These are phyloP conservation scores for Komagataella phaffii DNA, from an alignment of 805 yeast genomes.

Conservation along the genomic window DNA sequence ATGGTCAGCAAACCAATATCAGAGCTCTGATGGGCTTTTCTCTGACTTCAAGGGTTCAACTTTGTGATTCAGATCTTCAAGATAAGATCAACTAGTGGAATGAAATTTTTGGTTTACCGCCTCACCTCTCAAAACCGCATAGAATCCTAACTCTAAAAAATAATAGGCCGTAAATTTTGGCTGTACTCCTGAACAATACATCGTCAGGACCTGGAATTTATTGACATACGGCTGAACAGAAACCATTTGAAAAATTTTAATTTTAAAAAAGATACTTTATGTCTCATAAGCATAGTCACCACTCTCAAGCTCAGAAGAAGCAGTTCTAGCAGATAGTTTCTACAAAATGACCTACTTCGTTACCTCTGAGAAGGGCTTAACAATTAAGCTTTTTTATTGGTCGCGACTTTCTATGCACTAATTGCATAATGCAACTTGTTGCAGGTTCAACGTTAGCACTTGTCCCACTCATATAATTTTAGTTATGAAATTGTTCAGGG, in stretches of 20 bases:
- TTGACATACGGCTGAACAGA: neutral
- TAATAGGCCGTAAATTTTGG: neutral
- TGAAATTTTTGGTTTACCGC: neutral
- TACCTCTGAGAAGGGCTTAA: neutral
- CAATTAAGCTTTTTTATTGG: neutral
- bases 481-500: neutral
- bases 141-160: too few relatives aligned
- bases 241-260: too few relatives aligned
- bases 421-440: neutral
- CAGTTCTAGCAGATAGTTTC: neutral
- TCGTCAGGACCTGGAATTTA: neutral
- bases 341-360: too few relatives aligned
- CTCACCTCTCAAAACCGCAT: neutral
- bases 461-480: neutral
- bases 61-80: neutral
- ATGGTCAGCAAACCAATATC: neutral
- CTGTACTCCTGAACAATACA: neutral
- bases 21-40: neutral
- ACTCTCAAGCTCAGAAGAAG: neutral
- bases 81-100: neutral
- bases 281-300: too few relatives aligned
- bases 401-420: neutral
- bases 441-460: neutral
- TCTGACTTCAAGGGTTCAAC: neutral
- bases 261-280: too few relatives aligned